These are phyloP conservation scores for Hymenochaete sp. DNA, from an alignment of 1,284 basidiomycete genomes.

Conservation along the genomic window DNA sequence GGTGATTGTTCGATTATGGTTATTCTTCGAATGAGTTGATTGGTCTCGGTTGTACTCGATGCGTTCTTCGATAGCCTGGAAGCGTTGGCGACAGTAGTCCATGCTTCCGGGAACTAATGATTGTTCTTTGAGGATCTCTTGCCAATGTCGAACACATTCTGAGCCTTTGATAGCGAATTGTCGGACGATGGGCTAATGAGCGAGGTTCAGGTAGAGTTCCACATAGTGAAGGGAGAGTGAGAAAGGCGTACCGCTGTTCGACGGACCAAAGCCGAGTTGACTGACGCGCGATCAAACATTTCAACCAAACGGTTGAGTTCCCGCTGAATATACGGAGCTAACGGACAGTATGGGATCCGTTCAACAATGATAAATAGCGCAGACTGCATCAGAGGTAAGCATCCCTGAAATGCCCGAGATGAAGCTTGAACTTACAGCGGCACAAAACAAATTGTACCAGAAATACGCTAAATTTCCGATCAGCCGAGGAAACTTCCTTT, in stretches of 20 bases:
- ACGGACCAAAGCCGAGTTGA: neutral
- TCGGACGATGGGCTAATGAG: neutral
- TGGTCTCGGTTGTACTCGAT: too few relatives aligned
- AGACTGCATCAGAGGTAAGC: neutral
- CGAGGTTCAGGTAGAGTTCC: neutral
- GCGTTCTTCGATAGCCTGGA: neutral
- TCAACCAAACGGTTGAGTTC: slow-evolving; percentile 1
- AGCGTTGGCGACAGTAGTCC: neutral
- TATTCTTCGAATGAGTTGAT: neutral
- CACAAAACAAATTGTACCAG: neutral
- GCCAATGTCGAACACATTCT: neutral
- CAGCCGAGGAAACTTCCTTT: neutral
- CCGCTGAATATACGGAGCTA: slow-evolving; percentile 1
- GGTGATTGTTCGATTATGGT: neutral
- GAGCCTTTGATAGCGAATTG: slow-evolving; percentile 1
- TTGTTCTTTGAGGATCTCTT: neutral
- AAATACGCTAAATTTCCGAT: neutral
- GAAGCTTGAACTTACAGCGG: neutral
- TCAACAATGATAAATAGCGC: slow-evolving; percentile 1
- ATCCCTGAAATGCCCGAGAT: neutral
- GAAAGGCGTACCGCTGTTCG: slow-evolving; percentile 2
- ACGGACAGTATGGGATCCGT: slow-evolving; percentile 3
- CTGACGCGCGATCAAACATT: neutral
- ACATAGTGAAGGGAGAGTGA: neutral
- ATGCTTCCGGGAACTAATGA: neutral